phyloP scores from a whole-genome alignment of 148 eudicot species.

The Nyssa sinensis region DNA sequence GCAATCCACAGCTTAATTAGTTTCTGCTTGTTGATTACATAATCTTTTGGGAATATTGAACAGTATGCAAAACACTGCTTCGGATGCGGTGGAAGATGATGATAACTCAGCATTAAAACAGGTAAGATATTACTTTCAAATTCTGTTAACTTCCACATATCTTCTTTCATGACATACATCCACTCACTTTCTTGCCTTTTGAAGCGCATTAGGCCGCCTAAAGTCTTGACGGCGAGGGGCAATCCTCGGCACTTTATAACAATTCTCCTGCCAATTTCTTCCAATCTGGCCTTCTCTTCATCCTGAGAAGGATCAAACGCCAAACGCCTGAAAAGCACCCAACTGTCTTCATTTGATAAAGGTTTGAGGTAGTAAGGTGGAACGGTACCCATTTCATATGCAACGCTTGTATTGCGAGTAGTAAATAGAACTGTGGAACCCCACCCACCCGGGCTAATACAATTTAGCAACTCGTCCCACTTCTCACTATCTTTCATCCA shows the following conservation, averaged over 20 bases:
- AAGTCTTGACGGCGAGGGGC: neutral
- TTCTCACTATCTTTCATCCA: conserved; percentile 16
- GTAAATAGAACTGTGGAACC: conserved; percentile 14
- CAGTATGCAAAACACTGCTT: conserved; percentile 20
- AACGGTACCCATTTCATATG: neutral
- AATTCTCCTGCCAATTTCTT: neutral
- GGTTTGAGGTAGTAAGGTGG: too few relatives aligned
- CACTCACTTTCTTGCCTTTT: conserved; percentile 13
- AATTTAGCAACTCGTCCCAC: conserved; percentile 7
- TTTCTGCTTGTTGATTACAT: neutral
- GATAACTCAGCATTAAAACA: conserved; percentile 8
- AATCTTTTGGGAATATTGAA: conserved; percentile 7
- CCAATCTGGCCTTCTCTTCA: neutral
- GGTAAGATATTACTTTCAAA: neutral
- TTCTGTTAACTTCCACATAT: neutral
- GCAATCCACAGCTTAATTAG: conserved; percentile 17
- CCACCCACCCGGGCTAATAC: conserved; percentile 7
- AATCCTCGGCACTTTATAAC: neutral
- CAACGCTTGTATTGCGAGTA: neutral
- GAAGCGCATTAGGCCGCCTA: neutral
- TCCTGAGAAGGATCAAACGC: neutral
- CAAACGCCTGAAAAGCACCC: neutral
- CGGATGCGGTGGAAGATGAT: conserved; percentile 7
- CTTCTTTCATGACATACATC: neutral
- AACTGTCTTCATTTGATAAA: too few relatives aligned